Evolutionary conservation across 352 stramenopile species (phyloP).

Genomic region (Globisporangium paroecandrum): DNA sequence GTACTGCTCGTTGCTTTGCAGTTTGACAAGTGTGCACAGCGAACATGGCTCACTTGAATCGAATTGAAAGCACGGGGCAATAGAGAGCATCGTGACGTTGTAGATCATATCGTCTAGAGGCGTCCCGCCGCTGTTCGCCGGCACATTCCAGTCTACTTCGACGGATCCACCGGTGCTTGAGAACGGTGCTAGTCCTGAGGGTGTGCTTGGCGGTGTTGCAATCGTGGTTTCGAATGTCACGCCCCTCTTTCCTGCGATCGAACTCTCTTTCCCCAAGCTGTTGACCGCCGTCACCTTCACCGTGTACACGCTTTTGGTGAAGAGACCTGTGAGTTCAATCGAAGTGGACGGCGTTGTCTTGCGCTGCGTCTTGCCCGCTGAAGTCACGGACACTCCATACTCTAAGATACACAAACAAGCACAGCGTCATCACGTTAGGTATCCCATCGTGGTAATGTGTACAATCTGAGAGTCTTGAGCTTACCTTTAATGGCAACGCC

Average conservation of each 20-base stretch:
- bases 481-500: slow-evolving; percentile 41
- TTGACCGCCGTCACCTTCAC: slow-evolving; percentile 52
- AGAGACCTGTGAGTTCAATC: slow-evolving; percentile 26
- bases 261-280: slow-evolving; percentile 24
- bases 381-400: slow-evolving; percentile 24
- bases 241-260: slow-evolving; percentile 12
- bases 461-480: neutral
- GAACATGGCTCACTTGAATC: slow-evolving; percentile 19
- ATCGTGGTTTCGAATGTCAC: slow-evolving; percentile 41
- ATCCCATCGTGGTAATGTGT: no score
- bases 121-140: slow-evolving; percentile 35
- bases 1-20: slow-evolving; percentile 24
- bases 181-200: slow-evolving; percentile 26
- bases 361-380: slow-evolving; percentile 18
- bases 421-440: neutral
- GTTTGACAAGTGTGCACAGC: slow-evolving; percentile 29
- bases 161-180: slow-evolving; percentile 39
- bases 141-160: slow-evolving; percentile 50
- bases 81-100: slow-evolving; percentile 33
- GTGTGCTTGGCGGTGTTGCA: slow-evolving; percentile 28
- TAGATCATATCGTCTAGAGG: slow-evolving; percentile 35
- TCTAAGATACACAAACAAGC: slow-evolving; percentile 12
- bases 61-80: slow-evolving; percentile 31
- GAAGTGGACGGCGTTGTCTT: slow-evolving; percentile 11
- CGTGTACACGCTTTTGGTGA: slow-evolving; percentile 42